Evolutionary conservation across 805 yeast genomes (phyloP), one percentile per base, ranked within the genome.

Genomic region (Kazachstania taianensis): DNA sequence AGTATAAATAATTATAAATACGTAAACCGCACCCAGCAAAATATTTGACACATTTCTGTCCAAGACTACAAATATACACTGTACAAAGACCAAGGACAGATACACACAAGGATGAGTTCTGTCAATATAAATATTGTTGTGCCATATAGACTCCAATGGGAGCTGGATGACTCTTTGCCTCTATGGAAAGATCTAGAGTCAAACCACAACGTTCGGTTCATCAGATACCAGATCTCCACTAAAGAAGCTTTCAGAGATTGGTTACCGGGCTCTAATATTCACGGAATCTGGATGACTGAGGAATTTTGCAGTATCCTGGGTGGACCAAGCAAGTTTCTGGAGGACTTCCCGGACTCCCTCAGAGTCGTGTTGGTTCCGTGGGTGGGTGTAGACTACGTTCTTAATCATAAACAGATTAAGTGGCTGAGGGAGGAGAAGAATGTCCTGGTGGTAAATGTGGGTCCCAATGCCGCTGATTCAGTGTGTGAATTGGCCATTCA

Each of bases 401-500:
- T 74, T 44, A 69, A 66, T 1, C 41, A 43, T 7, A 14, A 26
- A n/a, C 38, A 36, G 15, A 33, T 30, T 25, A 26, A 24, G 17
- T 63, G 52, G 9, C 54, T 78, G 58, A 55, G 61, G 20, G 48
- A 53, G 15, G 62, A 58, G 23, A 63, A 67, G 25, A 69, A 68
- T 10, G 71, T 82, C 19, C 48, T 60, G 6, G 62, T 82, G 41
- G 72, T 81, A 41, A 78, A 82, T 49, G 76, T 75, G 37, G 71
- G 82, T 40, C 60, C 70, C 8, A 61, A 65, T 27, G 75, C 80
- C 0, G 73, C 81, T 1, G 72, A 66, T 28, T 78, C 81, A 12
- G 94, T 82, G 19, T 81, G 87, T 3, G 94, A 82, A 43, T 59
- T 77, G 39, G 89, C 78, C 3, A 58, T 80, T 30, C 69, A 62